phyloP scores from a whole-genome alignment of 164 flowering plant genomes.

The Amborella trichopoda region DNA sequence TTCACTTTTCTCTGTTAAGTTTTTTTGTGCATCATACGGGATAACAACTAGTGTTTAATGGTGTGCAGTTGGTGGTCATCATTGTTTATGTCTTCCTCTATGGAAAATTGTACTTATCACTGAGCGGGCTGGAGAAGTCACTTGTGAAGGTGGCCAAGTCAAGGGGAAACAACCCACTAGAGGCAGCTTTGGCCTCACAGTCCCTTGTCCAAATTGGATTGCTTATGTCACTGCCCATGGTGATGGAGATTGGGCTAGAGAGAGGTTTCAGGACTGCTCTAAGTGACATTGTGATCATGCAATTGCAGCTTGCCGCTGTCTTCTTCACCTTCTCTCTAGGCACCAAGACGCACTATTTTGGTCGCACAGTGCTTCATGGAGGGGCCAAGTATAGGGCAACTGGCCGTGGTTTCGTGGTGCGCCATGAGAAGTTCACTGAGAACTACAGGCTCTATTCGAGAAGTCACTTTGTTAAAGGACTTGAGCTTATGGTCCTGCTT shows the following conservation, averaged over 20 bases:
- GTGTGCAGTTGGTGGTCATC: conserved; percentile 63
- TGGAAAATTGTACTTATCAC: conserved; percentile 67
- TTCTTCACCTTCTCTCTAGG: conserved; percentile 98
- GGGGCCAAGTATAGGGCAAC: conserved; percentile 99
- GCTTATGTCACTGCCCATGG: conserved; percentile 81
- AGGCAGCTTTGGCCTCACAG: conserved; percentile 89
- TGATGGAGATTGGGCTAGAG: conserved; percentile 95
- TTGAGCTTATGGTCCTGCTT: conserved; percentile 72
- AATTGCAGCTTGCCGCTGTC: conserved; percentile 87
- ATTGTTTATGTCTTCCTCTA: conserved; percentile 77
- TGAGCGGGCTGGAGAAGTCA: conserved; percentile 86
- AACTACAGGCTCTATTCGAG: conserved; percentile 94
- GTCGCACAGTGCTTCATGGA: conserved; percentile 90
- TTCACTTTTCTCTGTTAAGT: neutral
- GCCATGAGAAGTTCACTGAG: conserved; percentile 91
- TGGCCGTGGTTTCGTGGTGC: conserved; percentile 95
- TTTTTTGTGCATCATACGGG: no score
- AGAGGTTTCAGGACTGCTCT: conserved; percentile 88
- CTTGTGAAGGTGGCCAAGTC: conserved; percentile 46
- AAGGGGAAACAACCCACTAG: conserved; percentile 44
- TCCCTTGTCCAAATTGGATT: conserved; percentile 84
- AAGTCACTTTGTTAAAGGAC: conserved; percentile 88
- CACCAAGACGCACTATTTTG: conserved; percentile 81
- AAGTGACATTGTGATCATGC: conserved; percentile 79
- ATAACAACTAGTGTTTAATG: neutral